phyloP scores from a whole-genome alignment of 345 rosid species.

The Syzygium grande region DNA sequence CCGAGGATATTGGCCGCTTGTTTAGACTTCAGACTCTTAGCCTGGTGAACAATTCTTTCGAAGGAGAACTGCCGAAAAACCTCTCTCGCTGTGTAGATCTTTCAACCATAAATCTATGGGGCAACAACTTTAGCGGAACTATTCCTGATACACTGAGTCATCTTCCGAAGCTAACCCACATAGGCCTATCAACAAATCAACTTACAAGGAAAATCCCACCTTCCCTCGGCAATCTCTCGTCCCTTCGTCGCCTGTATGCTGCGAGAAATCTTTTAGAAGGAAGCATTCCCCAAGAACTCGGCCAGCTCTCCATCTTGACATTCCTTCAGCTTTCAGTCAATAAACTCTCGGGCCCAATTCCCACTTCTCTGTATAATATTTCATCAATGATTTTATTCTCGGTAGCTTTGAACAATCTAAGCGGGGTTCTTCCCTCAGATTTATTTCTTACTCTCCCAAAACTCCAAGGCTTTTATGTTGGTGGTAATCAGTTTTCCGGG shows the following conservation, averaged over 20 bases:
- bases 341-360: conserved; percentile 16
- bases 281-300: neutral
- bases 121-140: conserved; percentile 2
- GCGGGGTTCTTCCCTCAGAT: conserved; percentile 8
- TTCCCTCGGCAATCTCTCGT: conserved; percentile 6
- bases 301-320: conserved; percentile 1
- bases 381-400: conserved; percentile 6
- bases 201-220: conserved; percentile 13
- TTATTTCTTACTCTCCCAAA: conserved; percentile 5
- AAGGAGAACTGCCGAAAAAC: conserved; percentile 5
- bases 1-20: conserved; percentile 2
- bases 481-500: neutral
- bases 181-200: neutral
- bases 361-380: conserved; percentile 17
- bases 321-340: conserved; percentile 3
- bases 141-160: conserved; percentile 4
- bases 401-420: conserved; percentile 14
- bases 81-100: conserved; percentile 1
- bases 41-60: conserved; percentile 2
- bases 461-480: neutral
- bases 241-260: neutral
- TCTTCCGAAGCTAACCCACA: neutral
- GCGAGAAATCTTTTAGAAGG: conserved; percentile 7
- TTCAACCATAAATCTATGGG: neutral
- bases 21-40: conserved; percentile 1